A percentile compares a stretch with the other conserved stretches of the same genome.
Conservation (phyloP, 2,329 filamentous ascomycete genomes). For the Dactylellina drechsleri region DNA sequence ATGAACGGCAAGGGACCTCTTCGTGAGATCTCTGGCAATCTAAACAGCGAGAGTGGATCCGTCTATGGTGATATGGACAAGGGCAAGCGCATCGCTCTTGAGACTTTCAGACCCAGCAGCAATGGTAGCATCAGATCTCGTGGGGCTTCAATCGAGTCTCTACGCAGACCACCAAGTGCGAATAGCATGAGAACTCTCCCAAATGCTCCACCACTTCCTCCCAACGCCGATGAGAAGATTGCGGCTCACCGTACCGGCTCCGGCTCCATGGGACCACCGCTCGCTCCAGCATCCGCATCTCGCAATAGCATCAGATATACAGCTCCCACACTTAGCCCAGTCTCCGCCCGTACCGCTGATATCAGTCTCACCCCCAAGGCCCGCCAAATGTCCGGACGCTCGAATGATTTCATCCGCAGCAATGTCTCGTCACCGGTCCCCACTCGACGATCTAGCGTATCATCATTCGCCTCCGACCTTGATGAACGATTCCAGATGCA, state of each 20-base stretch:
- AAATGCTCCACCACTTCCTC: conserved; percentile 71
- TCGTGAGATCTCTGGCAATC: conserved; percentile 63
- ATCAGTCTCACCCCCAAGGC: conserved; percentile 32
- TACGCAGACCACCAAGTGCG: conserved; percentile 76
- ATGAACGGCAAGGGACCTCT: conserved; percentile 46
- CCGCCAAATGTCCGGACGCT: conserved; percentile 58
- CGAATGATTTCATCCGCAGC: conserved; percentile 56
- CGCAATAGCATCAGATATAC: conserved; percentile 57
- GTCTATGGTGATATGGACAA: conserved; percentile 79
- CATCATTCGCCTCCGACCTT: conserved; percentile 93
- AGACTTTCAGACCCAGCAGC: conserved; percentile 51
- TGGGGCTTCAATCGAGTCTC: conserved; percentile 33
- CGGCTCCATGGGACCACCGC: conserved; percentile 81
- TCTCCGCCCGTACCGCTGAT: conserved; percentile 43
- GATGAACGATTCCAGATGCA: conserved; percentile 88
- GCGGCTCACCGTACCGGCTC: conserved; percentile 72
- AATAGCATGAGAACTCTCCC: conserved; percentile 69
- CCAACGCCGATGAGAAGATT: conserved; percentile 84
- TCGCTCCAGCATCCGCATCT: conserved; percentile 80
- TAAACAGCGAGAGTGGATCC: conserved; percentile 83
- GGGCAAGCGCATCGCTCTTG: conserved; percentile 55
- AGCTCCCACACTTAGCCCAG: conserved; percentile 54
- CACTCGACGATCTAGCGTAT: conserved; percentile 81
- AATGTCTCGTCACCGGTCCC: conserved; percentile 65
- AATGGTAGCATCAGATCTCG: conserved; percentile 49